Evolutionary conservation across 2,329 filamentous ascomycete species (phyloP), one percentile per base, ranked within the genome.

Genomic region (Fusarium redolens): DNA sequence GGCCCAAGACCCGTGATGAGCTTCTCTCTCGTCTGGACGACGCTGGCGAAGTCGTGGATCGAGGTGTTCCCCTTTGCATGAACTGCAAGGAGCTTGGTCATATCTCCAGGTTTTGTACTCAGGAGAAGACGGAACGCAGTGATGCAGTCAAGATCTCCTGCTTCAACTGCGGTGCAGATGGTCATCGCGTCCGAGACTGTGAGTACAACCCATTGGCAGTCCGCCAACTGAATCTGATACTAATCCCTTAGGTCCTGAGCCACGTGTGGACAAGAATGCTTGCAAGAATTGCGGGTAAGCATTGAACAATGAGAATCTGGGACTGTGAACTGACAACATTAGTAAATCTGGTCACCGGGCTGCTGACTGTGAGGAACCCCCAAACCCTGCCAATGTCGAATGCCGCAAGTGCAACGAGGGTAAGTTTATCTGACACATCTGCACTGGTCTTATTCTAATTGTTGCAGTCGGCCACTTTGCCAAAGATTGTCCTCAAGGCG

Each of bases 171-270:
- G 82, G 86, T 7, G 85, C 86, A 43, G 81, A 85, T 31, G 92
- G 91, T 14, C 92, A 94, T 76, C 91, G 92, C 65, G 82, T 91
- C 57, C 90, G 92, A 57, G 91, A 94, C 73, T 94, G 92, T 90
- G 77, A 81, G 87, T 82, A 38, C 25, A 44, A 30, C 30, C 25
- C n/a, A 25, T 60, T 10, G n/a, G 28, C n/a, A 20, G 47, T 12
- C 25, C 15, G 18, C 47, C 43, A 7, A 9, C 20, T 25, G 28
- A 40, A 68, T 31, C 61, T 58, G 25, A 35, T 33, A 63, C 69
- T 75, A 63, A 72, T 41, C 17, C 48, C 30, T 18, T 47, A 90
- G 89, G 90, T 75, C 86, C 88, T 7, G 81, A 84, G n/a, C 88
- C 89, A 30, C 89, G 92, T 55, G 82, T 89, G 35, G 89, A 92